phyloP scores from a whole-genome alignment of 176 grass and related monocot species.

The Ensete glaucum region DNA sequence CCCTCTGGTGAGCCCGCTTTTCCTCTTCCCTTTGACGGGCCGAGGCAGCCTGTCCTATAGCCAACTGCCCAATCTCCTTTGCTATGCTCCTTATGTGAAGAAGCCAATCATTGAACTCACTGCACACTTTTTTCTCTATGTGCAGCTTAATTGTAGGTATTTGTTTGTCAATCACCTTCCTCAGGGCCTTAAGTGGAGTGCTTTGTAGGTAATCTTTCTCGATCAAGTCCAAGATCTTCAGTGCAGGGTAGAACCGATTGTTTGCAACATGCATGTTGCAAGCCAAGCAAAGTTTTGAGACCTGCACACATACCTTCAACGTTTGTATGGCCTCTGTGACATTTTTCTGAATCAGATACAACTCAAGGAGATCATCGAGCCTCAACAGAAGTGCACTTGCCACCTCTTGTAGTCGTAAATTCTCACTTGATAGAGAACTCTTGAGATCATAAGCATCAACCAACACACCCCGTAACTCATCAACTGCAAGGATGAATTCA shows the following conservation, averaged over 20 bases:
- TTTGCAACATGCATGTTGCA: constrained; percentile 51
- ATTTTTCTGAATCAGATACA: constrained; percentile 49
- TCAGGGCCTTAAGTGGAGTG: constrained; percentile 56
- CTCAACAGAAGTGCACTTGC: constrained; percentile 36
- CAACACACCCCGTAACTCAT: constrained; percentile 72
- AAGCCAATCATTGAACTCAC: constrained; percentile 83
- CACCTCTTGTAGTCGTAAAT: constrained; percentile 50
- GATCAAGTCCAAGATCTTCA: constrained; percentile 68
- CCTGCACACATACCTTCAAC: constrained; percentile 52
- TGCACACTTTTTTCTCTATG: constrained; percentile 67
- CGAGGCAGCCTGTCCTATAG: constrained; percentile 53
- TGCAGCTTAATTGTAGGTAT: constrained; percentile 55
- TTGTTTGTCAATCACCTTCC: constrained; percentile 53
- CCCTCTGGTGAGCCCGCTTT: constrained; percentile 45
- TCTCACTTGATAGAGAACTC: constrained; percentile 43
- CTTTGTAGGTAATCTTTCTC: constrained; percentile 56
- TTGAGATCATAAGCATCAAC: constrained; percentile 76
- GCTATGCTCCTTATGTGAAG: constrained; percentile 50
- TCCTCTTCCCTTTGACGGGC: constrained; percentile 41
- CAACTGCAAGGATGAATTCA: constrained; percentile 86
- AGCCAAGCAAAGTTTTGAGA: constrained; percentile 41
- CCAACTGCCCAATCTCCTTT: constrained; percentile 59
- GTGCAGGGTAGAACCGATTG: constrained; percentile 40
- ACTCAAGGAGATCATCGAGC: constrained; percentile 51
- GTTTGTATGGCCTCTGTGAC: constrained; percentile 35